Conservation (phyloP, 73 alveolate genomes). For the Urostyla sp. region DNA sequence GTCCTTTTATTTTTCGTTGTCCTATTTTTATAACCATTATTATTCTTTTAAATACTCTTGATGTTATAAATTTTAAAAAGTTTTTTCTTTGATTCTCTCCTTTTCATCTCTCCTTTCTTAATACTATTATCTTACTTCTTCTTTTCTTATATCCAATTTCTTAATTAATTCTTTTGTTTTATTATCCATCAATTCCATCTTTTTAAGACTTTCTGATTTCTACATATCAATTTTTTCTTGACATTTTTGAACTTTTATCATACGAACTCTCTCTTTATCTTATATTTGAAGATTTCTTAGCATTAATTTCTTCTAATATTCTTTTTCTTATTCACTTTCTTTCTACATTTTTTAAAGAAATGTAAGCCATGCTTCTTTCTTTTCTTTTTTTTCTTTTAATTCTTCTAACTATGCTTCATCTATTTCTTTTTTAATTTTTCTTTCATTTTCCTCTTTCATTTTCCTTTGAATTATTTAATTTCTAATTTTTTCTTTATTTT, state of each 20-base stretch:
- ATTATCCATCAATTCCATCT: not conserved
- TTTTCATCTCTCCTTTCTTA: conserved; percentile 31
- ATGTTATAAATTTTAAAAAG: not conserved
- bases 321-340: conserved; percentile 34
- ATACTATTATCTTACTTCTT: not conserved
- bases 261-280: conserved; percentile 22
- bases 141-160: conserved; percentile 19
- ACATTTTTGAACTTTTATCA: conserved; percentile 21
- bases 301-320: not conserved
- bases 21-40: not conserved
- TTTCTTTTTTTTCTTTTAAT: conserved; percentile 32
- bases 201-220: not conserved
- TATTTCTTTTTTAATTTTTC: conserved; percentile 14
- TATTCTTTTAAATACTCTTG: conserved; percentile 20
- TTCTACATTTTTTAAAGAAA: conserved; percentile 26
- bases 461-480: conserved; percentile 1
- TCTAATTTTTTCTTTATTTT: conserved; percentile 1
- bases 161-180: not conserved
- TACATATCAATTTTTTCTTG: conserved; percentile 4
- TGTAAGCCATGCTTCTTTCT: conserved; percentile 26
- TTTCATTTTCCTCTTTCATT: conserved; percentile 31
- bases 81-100: conserved; percentile 11
- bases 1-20: conserved; percentile 27
- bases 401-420: conserved; percentile 8
- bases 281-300: not conserved